Conservation (phyloP, 176 grass and related monocot species). For the Alloteropsis semialata region DNA sequence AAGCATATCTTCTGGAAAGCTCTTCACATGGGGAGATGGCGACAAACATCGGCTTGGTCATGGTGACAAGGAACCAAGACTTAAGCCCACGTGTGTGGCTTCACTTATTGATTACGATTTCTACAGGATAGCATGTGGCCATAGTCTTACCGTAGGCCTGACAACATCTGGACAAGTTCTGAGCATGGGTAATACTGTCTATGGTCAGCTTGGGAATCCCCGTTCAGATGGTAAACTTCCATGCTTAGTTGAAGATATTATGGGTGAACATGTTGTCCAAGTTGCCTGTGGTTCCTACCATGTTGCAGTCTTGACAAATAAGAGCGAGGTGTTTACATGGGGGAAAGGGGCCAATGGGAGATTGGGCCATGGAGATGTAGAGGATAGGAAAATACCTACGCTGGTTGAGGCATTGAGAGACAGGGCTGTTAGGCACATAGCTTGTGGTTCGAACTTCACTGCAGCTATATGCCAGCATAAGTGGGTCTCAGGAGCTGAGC, state of each 20-base stretch:
- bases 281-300: conserved; percentile 98
- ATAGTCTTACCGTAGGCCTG: conserved; percentile 86
- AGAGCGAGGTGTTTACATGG: conserved; percentile 94
- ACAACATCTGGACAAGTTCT: conserved; percentile 86
- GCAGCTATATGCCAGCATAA: conserved; percentile 92
- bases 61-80: conserved; percentile 84
- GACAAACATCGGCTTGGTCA: conserved; percentile 97
- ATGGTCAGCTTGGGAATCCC: conserved; percentile 97
- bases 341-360: conserved; percentile 96
- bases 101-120: conserved; percentile 97
- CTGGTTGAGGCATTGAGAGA: conserved; percentile 85
- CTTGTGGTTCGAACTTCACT: conserved; percentile 90
- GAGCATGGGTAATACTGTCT: conserved; percentile 89
- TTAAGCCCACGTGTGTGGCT: conserved; percentile 93
- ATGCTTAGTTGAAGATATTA: conserved; percentile 76
- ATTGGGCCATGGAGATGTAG: conserved; percentile 89
- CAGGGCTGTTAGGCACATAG: conserved; percentile 73
- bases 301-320: conserved; percentile 81
- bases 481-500: conserved; percentile 72
- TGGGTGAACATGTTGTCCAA: conserved; percentile 63
- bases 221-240: conserved; percentile 82
- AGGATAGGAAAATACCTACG: conserved; percentile 87
- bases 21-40: conserved; percentile 99
- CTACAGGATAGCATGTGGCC: conserved; percentile 77
- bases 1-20: conserved; percentile 74